These are phyloP conservation scores for Euphorbia pulcherrima DNA, from an alignment of 345 rosid genomes.

Conservation along the genomic window DNA sequence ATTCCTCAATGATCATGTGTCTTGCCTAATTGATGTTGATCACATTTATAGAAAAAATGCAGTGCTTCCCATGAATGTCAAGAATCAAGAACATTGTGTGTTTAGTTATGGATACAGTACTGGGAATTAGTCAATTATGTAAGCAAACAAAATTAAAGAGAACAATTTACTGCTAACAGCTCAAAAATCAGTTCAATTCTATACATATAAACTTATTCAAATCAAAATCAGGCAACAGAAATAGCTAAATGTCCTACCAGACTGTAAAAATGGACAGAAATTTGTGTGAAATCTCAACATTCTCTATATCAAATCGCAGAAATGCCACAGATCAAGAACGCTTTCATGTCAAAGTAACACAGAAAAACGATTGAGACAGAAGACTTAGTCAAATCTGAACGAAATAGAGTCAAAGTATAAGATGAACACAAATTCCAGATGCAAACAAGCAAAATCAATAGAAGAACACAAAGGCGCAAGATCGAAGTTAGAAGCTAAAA, in stretches of 20 bases:
- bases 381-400: neutral
- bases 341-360: neutral
- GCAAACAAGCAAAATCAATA: neutral
- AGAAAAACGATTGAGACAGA: neutral
- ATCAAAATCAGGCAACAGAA: neutral
- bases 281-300: neutral
- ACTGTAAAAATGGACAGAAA: too few species aligned
- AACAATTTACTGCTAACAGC: neutral
- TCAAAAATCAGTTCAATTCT: neutral
- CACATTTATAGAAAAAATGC: neutral
- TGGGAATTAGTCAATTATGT: neutral
- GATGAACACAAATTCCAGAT: neutral
- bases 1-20: neutral
- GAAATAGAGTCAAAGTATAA: neutral
- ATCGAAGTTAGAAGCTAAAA: neutral
- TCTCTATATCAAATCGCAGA: neutral
- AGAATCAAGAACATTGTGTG: neutral
- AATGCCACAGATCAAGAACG: neutral
- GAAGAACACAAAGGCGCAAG: constrained; percentile 3
- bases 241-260: too few species aligned
- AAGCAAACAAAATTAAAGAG: neutral
- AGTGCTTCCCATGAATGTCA: neutral
- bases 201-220: neutral
- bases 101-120: neutral
- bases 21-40: constrained; percentile 1